Evolutionary conservation across 768 basidiomycete genomes (phyloP), one percentile per base, ranked within the genome.

Genomic region (Phylloporus arenicola): DNA sequence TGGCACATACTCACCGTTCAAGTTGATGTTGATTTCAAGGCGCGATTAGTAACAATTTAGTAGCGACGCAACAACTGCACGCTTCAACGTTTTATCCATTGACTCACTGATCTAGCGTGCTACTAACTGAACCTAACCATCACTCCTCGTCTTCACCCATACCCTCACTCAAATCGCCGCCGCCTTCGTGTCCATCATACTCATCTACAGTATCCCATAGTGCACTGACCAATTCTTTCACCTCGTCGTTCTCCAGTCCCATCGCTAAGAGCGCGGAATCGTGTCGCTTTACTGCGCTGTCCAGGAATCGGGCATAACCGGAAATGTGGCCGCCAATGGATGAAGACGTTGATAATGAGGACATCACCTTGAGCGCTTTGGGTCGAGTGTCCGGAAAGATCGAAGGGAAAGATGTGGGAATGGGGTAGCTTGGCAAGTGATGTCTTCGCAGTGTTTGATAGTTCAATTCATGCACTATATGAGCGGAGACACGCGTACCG

Each of bases 171-270:
- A 56, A 57, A 25, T 58, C 58, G 17, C 57, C 64, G 12, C 57
- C 64, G 14, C 47, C 62, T 30, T 56, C 64, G 31, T 48, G 54
- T 29, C 57, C 69, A 17, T 64, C 71, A 43, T 70, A 73, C 16
- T 50, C 64, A 51, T 83, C 83, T 43, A 76, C 74, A 25, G 85
- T 66, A 17, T 72, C 75, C 83, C 85, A 84, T 42, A 86, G 58
- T 35, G 76, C 75, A 55, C 80, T 78, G 14, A 65, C 72, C 30
- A 86, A 63, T 45, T 83, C 83, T 48, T 60, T 73, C 47, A 84
- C 56, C 4, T 84, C 83, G 52, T 86, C 86, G 4, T 63, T 53
- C 48, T 81, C 76, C 17, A 81, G 45, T n/a, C 73, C 75, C 48
- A 70, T 63, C 25, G 60, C 51, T 5, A 59, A 55, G 16, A 72